Percentiles rank a stretch among this genome's conserved stretches.
Evolutionary conservation across 495 filamentous ascomycete species (phyloP).

Genomic region (Podospora tetraspora): DNA sequence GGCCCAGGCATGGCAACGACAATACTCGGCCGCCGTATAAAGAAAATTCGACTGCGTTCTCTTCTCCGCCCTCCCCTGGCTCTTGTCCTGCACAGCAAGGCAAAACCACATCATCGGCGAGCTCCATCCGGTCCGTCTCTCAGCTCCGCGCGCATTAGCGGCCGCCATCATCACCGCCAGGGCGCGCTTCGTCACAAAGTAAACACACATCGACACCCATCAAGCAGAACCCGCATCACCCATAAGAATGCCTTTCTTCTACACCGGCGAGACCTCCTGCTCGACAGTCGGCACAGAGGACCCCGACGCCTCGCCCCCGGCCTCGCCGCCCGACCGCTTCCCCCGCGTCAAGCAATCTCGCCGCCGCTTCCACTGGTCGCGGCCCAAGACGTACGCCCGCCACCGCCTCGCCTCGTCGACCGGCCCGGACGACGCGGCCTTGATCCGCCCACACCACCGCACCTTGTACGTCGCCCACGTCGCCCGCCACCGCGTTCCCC

Average conservation of each 20-base stretch:
- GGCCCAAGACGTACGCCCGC: not conserved
- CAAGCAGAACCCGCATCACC: not conserved
- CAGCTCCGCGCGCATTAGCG: not conserved
- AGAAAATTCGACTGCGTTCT: conserved; percentile 2
- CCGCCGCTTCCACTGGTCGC: conserved; percentile 13
- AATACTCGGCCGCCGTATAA: conserved; percentile 1
- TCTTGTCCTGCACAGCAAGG: not conserved
- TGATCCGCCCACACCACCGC: conserved; percentile 18
- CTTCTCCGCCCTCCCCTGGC: not conserved
- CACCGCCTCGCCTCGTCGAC: not conserved
- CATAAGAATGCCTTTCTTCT: not conserved
- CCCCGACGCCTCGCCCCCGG: not conserved
- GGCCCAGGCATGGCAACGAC: not conserved
- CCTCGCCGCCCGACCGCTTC: not conserved
- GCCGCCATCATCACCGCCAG: not conserved
- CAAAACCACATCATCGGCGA: conserved; percentile 17
- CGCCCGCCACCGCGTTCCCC: conserved; percentile 2
- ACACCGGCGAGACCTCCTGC: not conserved
- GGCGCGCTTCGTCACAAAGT: conserved; percentile 7
- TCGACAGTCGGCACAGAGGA: not conserved
- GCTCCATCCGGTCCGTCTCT: not conserved
- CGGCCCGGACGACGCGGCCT: conserved; percentile 1
- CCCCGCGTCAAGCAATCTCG: conserved; percentile 2
- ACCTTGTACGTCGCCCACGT: conserved; percentile 9
- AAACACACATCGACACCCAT: not conserved